Evolutionary conservation across 345 rosid species (phyloP), one percentile per base, ranked within the genome.

Genomic region (Cardamine chenopodiifolia): DNA sequence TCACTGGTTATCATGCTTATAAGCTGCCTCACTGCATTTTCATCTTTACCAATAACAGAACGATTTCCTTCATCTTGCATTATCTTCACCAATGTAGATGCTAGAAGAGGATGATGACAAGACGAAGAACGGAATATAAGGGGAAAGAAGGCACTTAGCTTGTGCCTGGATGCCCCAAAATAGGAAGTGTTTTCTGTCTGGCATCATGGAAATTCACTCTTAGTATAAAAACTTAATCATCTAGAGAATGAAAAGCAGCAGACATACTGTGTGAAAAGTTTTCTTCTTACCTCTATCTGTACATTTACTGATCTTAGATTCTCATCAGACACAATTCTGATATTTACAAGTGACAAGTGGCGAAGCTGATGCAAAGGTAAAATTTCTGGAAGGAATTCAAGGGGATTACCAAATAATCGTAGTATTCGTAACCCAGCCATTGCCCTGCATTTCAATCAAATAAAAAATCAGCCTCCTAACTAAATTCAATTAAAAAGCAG

Each of bases 1-100:
- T 95, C 99, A 76, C 98, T 92, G 77, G 94, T 92, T 78, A 95
- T 95, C 99, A 92, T 95, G 68, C 99, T 95, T 83, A 95, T 92
- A 64, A 95, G 97, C 85, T 95, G 99, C 67, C 97, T 86, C 72
- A 95, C 88, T 44, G 99, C 99, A 86, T 92, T 95, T 85, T 92
- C 97, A 90, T 95, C 99, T 88, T 92, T 95, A 76, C 94, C 94
- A 79, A 95, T 88, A 73, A 90, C 88, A 56, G 61, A 80, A 71
- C 94, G 93, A 55, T 95, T 95, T 77, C 90, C 99, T 76, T 86
- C 86, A 78, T 95, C 98, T 86, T 95, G 92, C 89, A 92, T 85
- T 78, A 95, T 95, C 87, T 95, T 95, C 79, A 88, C 97, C 84
- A 95, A 73, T 17, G 99, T 89, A 79, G 98, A 92, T 73, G 99